Base-by-base conservation (phyloP, 129 eudicot genomes). In the Daucus carota region DNA sequence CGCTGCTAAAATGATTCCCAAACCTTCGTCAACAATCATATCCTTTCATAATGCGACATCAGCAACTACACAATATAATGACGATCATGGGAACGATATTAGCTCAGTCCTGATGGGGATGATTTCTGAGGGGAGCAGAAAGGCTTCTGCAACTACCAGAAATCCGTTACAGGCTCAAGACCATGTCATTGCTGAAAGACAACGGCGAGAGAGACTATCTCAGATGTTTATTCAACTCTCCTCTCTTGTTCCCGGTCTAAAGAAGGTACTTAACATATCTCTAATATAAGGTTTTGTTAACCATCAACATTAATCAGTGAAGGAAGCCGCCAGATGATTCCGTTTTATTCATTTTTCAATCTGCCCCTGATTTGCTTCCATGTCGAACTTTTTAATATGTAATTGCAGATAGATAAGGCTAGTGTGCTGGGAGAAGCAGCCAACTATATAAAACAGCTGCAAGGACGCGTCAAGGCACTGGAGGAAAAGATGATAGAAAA, bases 171-270 rank as follows among this genome's bases (percentile, higher is more conserved):
- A 87, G 50, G 87, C 87, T 74, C 88, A 86, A 75, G 92, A 90
- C 65, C 92, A 90, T 71, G 88, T 84, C 48, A 33, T 86, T 42
- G 93, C 96, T 1, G 96, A 90, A 80, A 88, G 93, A 74, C 88
- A 86, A 80, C 74, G 96, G 42, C 84, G 96, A 66, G 93, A 90
- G 81, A 84, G 83, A 73, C 78, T 90, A 72, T 86, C 86, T 62
- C 86, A 90, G 71, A 75, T 66, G 15, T 88, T 90, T 77, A 26
- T 84, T 2, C 84, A 84, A 24, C 82, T 90, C 48, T 84, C 96
- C 4, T 79, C 93, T 65, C 84, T 90, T 59, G 81, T 90, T 73
- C 96, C 93, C 40, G 91, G 86, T 70, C 79, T 86, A 13, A 86
- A 86, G 79, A 86, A 86, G 90, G 90, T 86, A 81, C 43, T 40